Conservation (phyloP, 2,329 filamentous ascomycete genomes). For the Stemphylium beticola region DNA sequence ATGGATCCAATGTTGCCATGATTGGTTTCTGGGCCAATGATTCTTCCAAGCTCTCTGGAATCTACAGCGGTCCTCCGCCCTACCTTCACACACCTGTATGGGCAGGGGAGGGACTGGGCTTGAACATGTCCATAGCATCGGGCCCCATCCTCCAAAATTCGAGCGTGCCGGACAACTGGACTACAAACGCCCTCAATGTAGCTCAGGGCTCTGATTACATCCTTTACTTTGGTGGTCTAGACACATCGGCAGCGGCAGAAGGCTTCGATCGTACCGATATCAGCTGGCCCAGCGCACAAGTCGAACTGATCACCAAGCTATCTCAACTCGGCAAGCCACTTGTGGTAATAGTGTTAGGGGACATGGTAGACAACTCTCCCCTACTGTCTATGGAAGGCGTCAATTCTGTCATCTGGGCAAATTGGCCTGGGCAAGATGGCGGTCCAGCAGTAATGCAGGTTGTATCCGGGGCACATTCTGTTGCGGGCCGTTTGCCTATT, state of each 20-base stretch:
- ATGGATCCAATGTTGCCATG: slow-evolving; percentile 57
- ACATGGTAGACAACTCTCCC: slow-evolving; percentile 59
- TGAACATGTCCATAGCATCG: slow-evolving; percentile 47
- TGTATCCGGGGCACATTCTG: slow-evolving; percentile 57
- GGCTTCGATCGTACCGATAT: slow-evolving; percentile 59
- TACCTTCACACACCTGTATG: slow-evolving; percentile 62
- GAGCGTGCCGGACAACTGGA: slow-evolving; percentile 21
- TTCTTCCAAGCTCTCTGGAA: slow-evolving; percentile 64
- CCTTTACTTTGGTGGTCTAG: slow-evolving; percentile 63
- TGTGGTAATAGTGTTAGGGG: slow-evolving; percentile 60
- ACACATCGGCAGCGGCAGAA: slow-evolving; percentile 61
- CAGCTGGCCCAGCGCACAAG: slow-evolving; percentile 59
- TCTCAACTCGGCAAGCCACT: slow-evolving; percentile 57
- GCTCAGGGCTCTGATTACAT: slow-evolving; percentile 59
- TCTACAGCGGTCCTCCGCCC: slow-evolving; percentile 63
- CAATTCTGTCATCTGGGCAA: slow-evolving; percentile 62
- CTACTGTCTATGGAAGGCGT: slow-evolving; percentile 57
- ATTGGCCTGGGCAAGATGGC: slow-evolving; percentile 66
- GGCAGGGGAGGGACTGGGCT: slow-evolving; percentile 56
- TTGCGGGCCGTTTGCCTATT: slow-evolving; percentile 61
- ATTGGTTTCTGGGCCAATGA: slow-evolving; percentile 66
- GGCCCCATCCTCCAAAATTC: slow-evolving; percentile 24
- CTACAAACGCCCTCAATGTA: slow-evolving; percentile 24
- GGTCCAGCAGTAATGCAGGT: slow-evolving; percentile 63
- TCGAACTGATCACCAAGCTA: slow-evolving; percentile 59